These are phyloP conservation scores for Glonium stellatum DNA, from an alignment of 495 filamentous ascomycete species.

Conservation along the genomic window DNA sequence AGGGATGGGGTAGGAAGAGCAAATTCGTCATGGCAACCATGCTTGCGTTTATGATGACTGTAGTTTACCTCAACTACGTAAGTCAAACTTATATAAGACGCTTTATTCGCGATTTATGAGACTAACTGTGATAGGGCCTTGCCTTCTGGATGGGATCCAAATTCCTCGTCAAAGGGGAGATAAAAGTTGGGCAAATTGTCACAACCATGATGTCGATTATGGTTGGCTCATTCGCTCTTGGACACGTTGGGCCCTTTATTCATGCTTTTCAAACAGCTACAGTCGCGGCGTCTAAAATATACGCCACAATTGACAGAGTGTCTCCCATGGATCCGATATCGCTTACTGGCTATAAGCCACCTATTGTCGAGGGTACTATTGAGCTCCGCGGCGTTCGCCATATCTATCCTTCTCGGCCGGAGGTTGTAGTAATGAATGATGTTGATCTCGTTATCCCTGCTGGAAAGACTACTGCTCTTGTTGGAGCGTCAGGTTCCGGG, in stretches of 20 bases:
- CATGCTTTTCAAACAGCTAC: slow-evolving; percentile 76
- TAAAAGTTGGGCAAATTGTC: slow-evolving; percentile 48
- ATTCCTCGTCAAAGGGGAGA: slow-evolving; percentile 60
- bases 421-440: slow-evolving; percentile 78
- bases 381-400: slow-evolving; percentile 76
- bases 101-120: slow-evolving; percentile 31
- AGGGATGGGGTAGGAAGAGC: slow-evolving; percentile 68
- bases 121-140: slow-evolving; percentile 75
- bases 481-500: slow-evolving; percentile 76
- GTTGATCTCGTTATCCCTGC: slow-evolving; percentile 72
- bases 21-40: slow-evolving; percentile 63
- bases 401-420: slow-evolving; percentile 84
- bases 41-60: slow-evolving; percentile 71
- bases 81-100: neutral
- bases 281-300: slow-evolving; percentile 82
- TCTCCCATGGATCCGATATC: slow-evolving; percentile 76
- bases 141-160: slow-evolving; percentile 90
- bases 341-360: slow-evolving; percentile 59
- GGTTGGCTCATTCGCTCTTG: slow-evolving; percentile 83
- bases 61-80: slow-evolving; percentile 74
- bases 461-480: slow-evolving; percentile 77
- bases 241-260: slow-evolving; percentile 76
- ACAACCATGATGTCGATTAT: slow-evolving; percentile 83
- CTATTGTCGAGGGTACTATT: slow-evolving; percentile 65
- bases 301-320: slow-evolving; percentile 74